Conservation (phyloP, 169 alveolate species). For the Perkinsus marinus region DNA sequence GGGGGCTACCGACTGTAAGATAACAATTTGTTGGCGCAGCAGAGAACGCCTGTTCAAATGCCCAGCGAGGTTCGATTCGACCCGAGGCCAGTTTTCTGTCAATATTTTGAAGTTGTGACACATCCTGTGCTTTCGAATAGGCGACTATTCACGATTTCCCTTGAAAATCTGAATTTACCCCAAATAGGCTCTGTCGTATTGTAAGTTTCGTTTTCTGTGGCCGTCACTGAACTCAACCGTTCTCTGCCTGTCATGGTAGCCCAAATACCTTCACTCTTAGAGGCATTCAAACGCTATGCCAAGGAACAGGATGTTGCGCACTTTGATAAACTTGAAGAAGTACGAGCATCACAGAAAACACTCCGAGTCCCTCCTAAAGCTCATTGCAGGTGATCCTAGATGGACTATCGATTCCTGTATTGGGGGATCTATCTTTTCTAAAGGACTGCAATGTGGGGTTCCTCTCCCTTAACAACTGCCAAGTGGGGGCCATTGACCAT, state of each 20-base stretch:
- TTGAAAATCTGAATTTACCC: too few species aligned
- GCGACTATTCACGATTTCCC: too few species aligned
- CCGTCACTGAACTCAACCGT: too few species aligned
- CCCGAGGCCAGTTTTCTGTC: too few species aligned
- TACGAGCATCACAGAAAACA: neutral
- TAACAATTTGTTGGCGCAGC: too few species aligned
- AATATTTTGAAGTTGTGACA: neutral
- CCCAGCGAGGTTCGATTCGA: neutral
- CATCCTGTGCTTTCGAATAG: too few species aligned
- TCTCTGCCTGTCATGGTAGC: neutral
- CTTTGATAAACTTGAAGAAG: neutral
- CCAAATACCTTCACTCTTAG: neutral
- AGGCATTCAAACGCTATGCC: neutral
- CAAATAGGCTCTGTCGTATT: too few species aligned
- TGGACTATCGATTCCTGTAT: neutral
- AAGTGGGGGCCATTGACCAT: neutral
- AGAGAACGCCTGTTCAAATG: too few species aligned
- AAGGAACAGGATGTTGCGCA: neutral
- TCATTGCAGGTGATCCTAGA: neutral
- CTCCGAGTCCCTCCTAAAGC: neutral
- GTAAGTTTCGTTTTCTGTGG: neutral
- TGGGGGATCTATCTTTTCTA: neutral
- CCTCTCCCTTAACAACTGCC: neutral
- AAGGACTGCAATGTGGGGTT: neutral
- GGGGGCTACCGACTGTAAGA: too few species aligned